Evolutionary conservation across 805 yeast genomes (phyloP).

Genomic region (Metschnikowia peoriensis): DNA sequence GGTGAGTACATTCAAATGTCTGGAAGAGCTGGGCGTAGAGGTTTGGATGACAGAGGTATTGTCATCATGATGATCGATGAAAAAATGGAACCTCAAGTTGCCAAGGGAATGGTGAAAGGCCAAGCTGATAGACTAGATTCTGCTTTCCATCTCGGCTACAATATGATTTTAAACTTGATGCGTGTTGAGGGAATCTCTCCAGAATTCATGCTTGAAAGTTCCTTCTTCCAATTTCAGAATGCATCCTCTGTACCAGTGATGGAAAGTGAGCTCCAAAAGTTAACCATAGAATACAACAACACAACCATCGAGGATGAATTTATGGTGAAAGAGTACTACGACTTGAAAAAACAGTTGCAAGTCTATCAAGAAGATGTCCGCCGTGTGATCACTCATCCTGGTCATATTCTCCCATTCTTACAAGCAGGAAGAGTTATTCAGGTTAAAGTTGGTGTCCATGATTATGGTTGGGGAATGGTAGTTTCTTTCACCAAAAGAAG

Average conservation of each 20-base stretch:
- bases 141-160: conserved; percentile 95
- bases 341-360: conserved; percentile 67
- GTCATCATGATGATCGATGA: conserved; percentile 99
- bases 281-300: conserved; percentile 47
- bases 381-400: conserved; percentile 87
- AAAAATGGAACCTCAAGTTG: conserved; percentile 99
- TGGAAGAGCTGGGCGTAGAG: conserved; percentile 99
- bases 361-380: conserved; percentile 73
- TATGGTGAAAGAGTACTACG: conserved; percentile 77
- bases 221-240: conserved; percentile 94
- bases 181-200: conserved; percentile 98
- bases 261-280: conserved; percentile 61
- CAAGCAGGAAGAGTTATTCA: conserved; percentile 86
- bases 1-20: conserved; percentile 99
- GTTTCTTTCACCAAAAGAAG: conserved; percentile 70
- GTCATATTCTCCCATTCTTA: conserved; percentile 75
- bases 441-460: conserved; percentile 56
- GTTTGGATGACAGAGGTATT: conserved; percentile 98
- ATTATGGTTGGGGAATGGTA: conserved; percentile 97
- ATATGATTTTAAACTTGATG: conserved; percentile 93
- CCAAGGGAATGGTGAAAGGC: conserved; percentile 99
- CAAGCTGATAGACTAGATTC: conserved; percentile 97
- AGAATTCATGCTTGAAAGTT: conserved; percentile 91
- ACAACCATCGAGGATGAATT: conserved; percentile 71
- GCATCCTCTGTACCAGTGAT: conserved; percentile 85